Percentiles rank a stretch among this genome's conserved stretches.
phyloP scores from a whole-genome alignment of 306 rosid species.

The Malus domestica region DNA sequence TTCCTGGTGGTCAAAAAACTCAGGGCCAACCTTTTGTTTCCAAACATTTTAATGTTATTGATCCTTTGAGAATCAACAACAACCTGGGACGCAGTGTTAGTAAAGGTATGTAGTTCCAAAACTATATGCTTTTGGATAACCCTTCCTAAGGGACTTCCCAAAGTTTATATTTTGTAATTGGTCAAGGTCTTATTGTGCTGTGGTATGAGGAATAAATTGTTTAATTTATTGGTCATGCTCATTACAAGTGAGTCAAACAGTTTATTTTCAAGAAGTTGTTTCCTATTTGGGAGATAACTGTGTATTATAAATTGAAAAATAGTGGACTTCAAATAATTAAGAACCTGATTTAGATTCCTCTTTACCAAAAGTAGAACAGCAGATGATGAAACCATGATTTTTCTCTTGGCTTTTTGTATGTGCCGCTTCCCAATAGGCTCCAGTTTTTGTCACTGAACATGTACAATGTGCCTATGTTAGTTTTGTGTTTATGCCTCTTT shows the following conservation, averaged over 20 bases:
- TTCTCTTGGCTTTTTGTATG: not conserved
- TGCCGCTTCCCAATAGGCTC: not conserved
- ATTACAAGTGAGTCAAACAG: not conserved
- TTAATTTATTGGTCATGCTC: not conserved
- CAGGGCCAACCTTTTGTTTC: constrained; percentile 84
- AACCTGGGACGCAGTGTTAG: constrained; percentile 99
- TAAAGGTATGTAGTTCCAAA: constrained; percentile 57
- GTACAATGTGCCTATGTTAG: not conserved
- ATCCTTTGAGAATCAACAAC: constrained; percentile 92
- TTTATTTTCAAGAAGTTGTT: not conserved
- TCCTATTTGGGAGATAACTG: not conserved
- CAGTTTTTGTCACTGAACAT: not conserved
- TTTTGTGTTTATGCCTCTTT: not conserved
- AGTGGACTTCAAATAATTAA: not conserved
- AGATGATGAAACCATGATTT: not conserved
- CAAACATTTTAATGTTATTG: constrained; percentile 93
- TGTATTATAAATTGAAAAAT: not conserved
- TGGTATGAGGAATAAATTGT: not conserved
- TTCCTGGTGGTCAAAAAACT: constrained; percentile 76
- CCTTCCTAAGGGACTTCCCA: not conserved
- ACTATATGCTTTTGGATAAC: not conserved
- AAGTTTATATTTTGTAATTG: not conserved
- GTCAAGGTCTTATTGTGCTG: not conserved
- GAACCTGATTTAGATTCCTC: not conserved
- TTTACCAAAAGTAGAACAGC: not conserved